Evolutionary conservation across 2,329 filamentous ascomycete genomes (phyloP), one percentile per base, ranked within the genome.

Genomic region (Pseudopyricularia javanii): DNA sequence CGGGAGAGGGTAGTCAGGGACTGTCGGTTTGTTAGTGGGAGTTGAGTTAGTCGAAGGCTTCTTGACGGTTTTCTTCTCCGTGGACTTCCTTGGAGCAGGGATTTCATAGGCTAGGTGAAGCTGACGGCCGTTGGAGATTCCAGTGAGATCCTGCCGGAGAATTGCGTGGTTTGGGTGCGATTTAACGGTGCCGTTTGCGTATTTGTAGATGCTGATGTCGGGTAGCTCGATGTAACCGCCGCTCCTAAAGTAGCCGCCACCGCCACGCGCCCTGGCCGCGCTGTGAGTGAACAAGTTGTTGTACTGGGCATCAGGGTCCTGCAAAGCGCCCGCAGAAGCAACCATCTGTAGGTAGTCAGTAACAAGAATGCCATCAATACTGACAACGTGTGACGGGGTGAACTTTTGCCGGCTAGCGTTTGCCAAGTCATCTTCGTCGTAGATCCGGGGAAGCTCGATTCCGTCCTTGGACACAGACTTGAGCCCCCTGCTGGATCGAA

Each of bases 331-430:
- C 0, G 60, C 62, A 55, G 72, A 70, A 4, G 74, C 57, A 2
- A 72, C 58, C 6, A 72, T 67, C 63, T 59, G 59, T n/a, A 74
- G 64, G 34, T 72, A 76, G 0, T 63, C 59, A 0, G 62, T 59
- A 1, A 62, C 63, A 24, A 62, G 59, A 6, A 59, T 49, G 37
- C 62, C 62, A 47, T 66, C 63, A 58, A 66, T 64, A 20, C 56
- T 55, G 17, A 56, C 57, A 7, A 66, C 59, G 8, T 50, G 33
- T 7, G 57, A 56, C 2, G 61, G 60, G 5, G 59, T 55, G 1
- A 57, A 56, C 7, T 40, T 34, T 11, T 51, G 37, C 20, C 17
- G 28, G n/a, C 14, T 12, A 55, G 22, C 53, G 55, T 61, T 35
- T 20, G 56, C 22, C 49, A 60, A 45, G 48, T 59, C 51, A 9